A percentile compares a stretch with the other conserved stretches of the same genome.
Evolutionary conservation across 2,329 filamentous ascomycete genomes (phyloP).

Genomic region (Aspergillus candidus): DNA sequence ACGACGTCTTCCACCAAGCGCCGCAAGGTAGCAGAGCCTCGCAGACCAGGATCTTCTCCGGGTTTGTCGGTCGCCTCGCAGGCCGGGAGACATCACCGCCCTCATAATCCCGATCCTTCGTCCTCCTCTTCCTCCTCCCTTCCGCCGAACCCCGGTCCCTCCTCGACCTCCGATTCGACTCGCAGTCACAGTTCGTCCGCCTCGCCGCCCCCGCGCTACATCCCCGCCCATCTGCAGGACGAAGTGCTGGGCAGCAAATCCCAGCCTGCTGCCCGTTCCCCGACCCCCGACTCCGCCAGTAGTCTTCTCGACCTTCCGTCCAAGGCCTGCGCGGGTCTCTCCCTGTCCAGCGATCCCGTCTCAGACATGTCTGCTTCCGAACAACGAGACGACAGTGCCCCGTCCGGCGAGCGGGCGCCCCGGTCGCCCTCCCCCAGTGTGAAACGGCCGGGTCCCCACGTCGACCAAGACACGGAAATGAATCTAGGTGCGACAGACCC

Average conservation of each 20-base stretch:
- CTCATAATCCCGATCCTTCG: conserved; percentile 18
- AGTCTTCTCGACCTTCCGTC: conserved; percentile 40
- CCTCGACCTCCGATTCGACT: conserved; percentile 19
- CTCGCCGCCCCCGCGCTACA: conserved; percentile 40
- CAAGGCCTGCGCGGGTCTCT: conserved; percentile 49
- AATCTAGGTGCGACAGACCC: conserved; percentile 13
- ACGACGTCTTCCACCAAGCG: conserved; percentile 48
- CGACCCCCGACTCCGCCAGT: conserved; percentile 25
- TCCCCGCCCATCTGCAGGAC: conserved; percentile 52
- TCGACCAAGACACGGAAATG: conserved; percentile 23
- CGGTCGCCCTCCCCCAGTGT: conserved; percentile 30
- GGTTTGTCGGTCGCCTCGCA: conserved; percentile 26
- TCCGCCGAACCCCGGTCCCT: conserved; percentile 13
- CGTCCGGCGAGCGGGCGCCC: conserved; percentile 19
- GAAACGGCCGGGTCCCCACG: conserved; percentile 32
- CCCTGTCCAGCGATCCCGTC: conserved; percentile 41
- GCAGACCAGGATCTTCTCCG: conserved; percentile 31
- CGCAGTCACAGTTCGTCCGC: conserved; percentile 24
- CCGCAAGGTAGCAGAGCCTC: conserved; percentile 42
- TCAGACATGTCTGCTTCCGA: conserved; percentile 41
- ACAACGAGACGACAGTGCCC: conserved; percentile 17
- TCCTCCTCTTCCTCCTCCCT: conserved; percentile 13
- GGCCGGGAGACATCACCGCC: conserved; percentile 33
- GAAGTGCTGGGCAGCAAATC: conserved; percentile 38
- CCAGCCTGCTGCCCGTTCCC: conserved; percentile 32